Percentiles rank a stretch among this genome's conserved stretches.
Conservation (phyloP, 2,329 filamentous ascomycete genomes). For the Colletotrichum camelliae region DNA sequence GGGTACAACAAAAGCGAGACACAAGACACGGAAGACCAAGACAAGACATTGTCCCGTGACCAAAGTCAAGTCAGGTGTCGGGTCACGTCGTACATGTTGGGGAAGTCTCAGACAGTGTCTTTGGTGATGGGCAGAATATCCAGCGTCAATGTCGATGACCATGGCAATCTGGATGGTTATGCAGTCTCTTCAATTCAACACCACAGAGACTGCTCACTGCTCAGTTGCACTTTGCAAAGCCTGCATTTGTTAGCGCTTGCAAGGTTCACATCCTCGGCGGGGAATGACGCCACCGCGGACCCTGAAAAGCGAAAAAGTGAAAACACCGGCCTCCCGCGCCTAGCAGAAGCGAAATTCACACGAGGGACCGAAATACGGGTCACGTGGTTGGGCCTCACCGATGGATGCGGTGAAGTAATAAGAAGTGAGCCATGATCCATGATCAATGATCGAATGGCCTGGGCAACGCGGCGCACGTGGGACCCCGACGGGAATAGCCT, state of each 20-base stretch:
- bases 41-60: neutral
- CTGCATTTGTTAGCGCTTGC: neutral
- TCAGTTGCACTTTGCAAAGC: neutral
- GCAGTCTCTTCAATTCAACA: neutral
- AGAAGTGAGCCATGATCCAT: neutral
- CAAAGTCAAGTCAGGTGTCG: neutral
- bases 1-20: neutral
- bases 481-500: neutral
- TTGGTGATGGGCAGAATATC: neutral
- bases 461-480: neutral
- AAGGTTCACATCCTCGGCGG: neutral
- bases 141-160: neutral
- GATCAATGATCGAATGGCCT: neutral
- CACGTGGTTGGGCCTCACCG: neutral
- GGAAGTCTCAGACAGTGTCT: neutral
- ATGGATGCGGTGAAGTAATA: neutral
- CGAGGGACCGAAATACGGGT: neutral
- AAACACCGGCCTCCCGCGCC: neutral
- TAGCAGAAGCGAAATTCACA: neutral
- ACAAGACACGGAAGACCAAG: neutral
- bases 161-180: neutral
- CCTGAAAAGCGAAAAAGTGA: neutral
- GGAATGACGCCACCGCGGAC: constrained; percentile 8
- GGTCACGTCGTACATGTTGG: neutral
- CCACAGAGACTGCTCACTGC: neutral